These are phyloP conservation scores for Plantago lanceolata DNA, from an alignment of 305 asterid species.

Conservation along the genomic window DNA sequence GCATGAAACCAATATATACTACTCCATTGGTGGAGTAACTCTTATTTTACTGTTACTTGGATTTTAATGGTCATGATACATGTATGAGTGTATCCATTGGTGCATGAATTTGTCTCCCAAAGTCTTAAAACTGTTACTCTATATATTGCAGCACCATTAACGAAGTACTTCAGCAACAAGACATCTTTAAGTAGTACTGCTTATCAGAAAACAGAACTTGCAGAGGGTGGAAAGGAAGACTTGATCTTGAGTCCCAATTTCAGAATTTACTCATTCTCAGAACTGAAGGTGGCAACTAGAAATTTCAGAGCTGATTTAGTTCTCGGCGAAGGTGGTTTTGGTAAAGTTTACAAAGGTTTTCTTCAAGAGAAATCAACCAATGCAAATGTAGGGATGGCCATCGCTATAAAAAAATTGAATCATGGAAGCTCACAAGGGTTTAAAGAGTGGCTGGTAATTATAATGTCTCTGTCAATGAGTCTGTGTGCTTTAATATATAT, in stretches of 20 bases:
- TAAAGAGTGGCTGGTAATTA: conserved; percentile 42
- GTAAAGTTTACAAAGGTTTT: conserved; percentile 14
- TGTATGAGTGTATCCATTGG: too few species aligned
- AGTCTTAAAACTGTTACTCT: conserved; percentile 6
- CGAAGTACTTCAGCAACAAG: conserved; percentile 19
- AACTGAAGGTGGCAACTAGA: conserved; percentile 8
- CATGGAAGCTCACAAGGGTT: conserved; percentile 30
- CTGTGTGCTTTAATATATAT: neutral
- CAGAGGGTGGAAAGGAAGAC: conserved; percentile 9
- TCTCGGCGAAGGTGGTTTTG: conserved; percentile 17
- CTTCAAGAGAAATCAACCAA: neutral
- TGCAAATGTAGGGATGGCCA: conserved; percentile 19
- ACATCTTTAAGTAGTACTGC: conserved; percentile 12
- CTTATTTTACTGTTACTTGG: too few species aligned
- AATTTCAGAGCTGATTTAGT: neutral
- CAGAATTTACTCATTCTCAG: conserved; percentile 1
- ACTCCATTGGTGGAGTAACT: too few species aligned
- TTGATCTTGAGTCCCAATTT: conserved; percentile 16
- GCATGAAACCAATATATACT: too few species aligned
- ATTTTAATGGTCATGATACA: too few species aligned
- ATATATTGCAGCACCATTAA: conserved; percentile 32
- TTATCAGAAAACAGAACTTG: conserved; percentile 10
- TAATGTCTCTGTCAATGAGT: neutral
- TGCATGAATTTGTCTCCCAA: too few species aligned
- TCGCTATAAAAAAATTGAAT: conserved; percentile 40